phyloP scores from a whole-genome alignment of 768 basidiomycete genomes.

The Pleurotus salmoneostramineus region DNA sequence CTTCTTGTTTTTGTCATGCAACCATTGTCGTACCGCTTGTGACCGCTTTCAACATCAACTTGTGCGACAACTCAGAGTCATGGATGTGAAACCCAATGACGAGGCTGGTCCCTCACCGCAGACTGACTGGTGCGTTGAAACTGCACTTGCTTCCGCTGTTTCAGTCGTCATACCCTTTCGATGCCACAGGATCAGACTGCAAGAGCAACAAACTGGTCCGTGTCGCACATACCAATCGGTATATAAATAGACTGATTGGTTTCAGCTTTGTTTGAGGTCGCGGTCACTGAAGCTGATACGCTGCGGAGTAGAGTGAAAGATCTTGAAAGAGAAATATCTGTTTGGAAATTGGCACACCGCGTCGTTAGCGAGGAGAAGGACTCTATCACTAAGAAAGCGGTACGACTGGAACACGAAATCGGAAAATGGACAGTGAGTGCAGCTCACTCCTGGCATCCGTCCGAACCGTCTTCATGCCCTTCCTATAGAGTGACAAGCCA shows the following conservation, averaged over 20 bases:
- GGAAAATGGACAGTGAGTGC: constrained; percentile 24
- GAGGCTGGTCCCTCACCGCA: neutral
- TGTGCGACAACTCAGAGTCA: neutral
- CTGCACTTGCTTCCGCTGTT: neutral
- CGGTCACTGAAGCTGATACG: constrained; percentile 24
- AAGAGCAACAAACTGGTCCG: constrained; percentile 29
- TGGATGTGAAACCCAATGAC: neutral
- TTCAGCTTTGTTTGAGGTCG: constrained; percentile 25
- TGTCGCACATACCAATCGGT: neutral
- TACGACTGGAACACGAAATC: constrained; percentile 26
- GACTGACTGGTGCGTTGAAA: neutral
- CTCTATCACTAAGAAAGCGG: constrained; percentile 19
- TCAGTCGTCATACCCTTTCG: neutral
- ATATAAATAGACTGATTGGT: neutral
- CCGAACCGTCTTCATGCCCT: neutral
- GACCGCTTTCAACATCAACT: too few species aligned
- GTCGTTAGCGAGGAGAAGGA: constrained; percentile 29
- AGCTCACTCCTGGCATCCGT: neutral
- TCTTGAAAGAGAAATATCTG: constrained; percentile 32
- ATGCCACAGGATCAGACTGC: constrained; percentile 23
- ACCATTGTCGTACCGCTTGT: neutral
- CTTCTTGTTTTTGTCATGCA: neutral
- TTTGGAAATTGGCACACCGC: constrained; percentile 34
- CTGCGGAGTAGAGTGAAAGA: constrained; percentile 27
- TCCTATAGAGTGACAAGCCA: constrained; percentile 35